Conservation (phyloP, 2,329 filamentous ascomycete species). For the Colletotrichum navitas region DNA sequence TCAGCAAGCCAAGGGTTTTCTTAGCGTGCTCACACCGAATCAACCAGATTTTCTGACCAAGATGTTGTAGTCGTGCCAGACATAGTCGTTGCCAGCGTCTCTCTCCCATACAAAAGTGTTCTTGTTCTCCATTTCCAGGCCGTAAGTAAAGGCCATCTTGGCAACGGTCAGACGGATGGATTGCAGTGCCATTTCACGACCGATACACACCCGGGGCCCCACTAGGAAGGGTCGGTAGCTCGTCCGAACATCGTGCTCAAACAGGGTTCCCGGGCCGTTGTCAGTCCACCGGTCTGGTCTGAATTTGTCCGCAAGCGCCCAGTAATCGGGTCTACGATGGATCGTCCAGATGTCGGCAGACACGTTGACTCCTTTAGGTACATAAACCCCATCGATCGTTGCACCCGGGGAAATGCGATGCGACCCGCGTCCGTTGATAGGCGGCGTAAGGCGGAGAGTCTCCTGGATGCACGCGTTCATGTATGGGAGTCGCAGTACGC, state of each 20-base stretch:
- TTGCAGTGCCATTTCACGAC: constrained; percentile 33
- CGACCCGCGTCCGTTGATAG: constrained; percentile 50
- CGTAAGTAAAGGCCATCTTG: constrained; percentile 23
- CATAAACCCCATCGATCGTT: constrained; percentile 21
- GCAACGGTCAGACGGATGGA: constrained; percentile 23
- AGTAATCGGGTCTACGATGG: constrained; percentile 56
- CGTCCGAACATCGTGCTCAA: constrained; percentile 27
- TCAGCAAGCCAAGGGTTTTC: neutral
- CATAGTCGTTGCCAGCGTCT: constrained; percentile 24
- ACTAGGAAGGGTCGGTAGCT: constrained; percentile 28
- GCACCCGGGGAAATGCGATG: constrained; percentile 4
- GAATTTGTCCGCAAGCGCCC: constrained; percentile 59
- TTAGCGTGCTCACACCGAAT: neutral
- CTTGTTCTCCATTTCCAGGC: constrained; percentile 14
- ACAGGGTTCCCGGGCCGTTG: constrained; percentile 22
- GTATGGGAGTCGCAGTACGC: constrained; percentile 20
- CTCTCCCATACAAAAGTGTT: constrained; percentile 27
- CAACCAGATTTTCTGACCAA: neutral
- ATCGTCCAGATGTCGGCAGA: constrained; percentile 44
- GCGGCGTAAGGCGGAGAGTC: constrained; percentile 65
- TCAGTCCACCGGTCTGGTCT: constrained; percentile 60
- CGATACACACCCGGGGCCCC: constrained; percentile 27
- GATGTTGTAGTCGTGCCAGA: constrained; percentile 24
- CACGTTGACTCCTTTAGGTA: constrained; percentile 21
- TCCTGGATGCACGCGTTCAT: constrained; percentile 66